Conservation (phyloP, 495 filamentous ascomycete species). For the Podospora fimiseda region DNA sequence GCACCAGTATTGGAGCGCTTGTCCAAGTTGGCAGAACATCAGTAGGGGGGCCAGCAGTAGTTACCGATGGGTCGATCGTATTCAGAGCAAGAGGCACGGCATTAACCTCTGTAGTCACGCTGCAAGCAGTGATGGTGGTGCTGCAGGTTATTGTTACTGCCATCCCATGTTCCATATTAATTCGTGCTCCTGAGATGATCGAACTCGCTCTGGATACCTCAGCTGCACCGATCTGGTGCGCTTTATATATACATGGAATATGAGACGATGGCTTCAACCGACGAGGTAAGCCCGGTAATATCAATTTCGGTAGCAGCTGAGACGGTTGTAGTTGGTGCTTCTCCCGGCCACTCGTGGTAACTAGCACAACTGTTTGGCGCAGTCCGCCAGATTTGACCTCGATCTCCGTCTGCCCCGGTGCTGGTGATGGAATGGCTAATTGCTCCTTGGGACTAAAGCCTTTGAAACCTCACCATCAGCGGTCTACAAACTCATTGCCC, state of each 20-base stretch:
- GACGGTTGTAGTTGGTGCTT: not conserved
- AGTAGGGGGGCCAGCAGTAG: not conserved
- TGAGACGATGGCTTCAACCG: conserved; percentile 15
- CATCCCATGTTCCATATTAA: too few species aligned
- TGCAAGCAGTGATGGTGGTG: conserved; percentile 16
- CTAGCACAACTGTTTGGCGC: conserved; percentile 13
- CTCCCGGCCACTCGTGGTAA: conserved; percentile 18
- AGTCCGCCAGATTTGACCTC: conserved; percentile 10
- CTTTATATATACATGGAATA: conserved; percentile 12
- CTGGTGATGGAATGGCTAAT: conserved; percentile 12
- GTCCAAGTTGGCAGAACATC: not conserved
- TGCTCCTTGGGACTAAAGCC: conserved; percentile 10
- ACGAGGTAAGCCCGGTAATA: conserved; percentile 12
- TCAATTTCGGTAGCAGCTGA: conserved; percentile 2
- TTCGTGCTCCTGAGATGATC: conserved; percentile 14
- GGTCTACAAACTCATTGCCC: conserved; percentile 35
- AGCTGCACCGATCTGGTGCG: conserved; percentile 12
- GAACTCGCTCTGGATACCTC: conserved; percentile 15
- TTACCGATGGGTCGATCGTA: not conserved
- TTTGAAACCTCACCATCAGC: conserved; percentile 23
- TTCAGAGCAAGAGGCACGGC: not conserved
- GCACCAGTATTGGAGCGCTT: not conserved
- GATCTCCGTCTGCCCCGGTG: conserved; percentile 16
- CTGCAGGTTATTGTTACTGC: conserved; percentile 14
- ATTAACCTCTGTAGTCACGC: conserved; percentile 9